Evolutionary conservation across 805 yeast genomes (phyloP).

Genomic region (Candida boleticola): DNA sequence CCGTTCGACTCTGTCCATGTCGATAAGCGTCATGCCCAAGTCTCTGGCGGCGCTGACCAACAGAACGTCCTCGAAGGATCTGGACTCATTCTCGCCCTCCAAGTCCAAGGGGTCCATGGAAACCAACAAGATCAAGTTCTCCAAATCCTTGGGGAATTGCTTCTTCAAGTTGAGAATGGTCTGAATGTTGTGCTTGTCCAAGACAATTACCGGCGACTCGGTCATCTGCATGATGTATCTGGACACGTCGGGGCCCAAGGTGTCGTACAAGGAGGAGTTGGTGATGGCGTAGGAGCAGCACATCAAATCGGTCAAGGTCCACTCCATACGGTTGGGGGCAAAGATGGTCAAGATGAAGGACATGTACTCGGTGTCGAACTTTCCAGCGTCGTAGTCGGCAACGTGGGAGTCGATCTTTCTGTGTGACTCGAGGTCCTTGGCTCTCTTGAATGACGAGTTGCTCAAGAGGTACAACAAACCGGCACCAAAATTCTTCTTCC

Average conservation of each 20-base stretch:
- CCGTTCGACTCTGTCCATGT: constrained; percentile 29
- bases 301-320: constrained; percentile 11
- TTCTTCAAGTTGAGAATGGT: constrained; percentile 13
- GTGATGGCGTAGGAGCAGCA: constrained; percentile 16
- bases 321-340: constrained; percentile 17
- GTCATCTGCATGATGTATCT: constrained; percentile 18
- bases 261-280: constrained; percentile 20
- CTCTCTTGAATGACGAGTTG: constrained; percentile 19
- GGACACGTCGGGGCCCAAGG: constrained; percentile 18
- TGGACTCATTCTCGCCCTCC: constrained; percentile 3
- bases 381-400: constrained; percentile 16
- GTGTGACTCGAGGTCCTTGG: constrained; percentile 22
- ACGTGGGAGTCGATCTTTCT: constrained; percentile 27
- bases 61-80: constrained; percentile 1
- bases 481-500: constrained; percentile 51
- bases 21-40: constrained; percentile 21
- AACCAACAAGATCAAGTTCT: constrained; percentile 19
- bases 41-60: constrained; percentile 16
- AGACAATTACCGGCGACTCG: constrained; percentile 15
- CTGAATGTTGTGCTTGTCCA: constrained; percentile 16
- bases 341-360: constrained; percentile 16
- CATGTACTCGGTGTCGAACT: constrained; percentile 20
- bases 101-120: constrained; percentile 25
- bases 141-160: constrained; percentile 12
- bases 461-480: constrained; percentile 43